Evolutionary conservation across 2,329 filamentous ascomycete species (phyloP).

Genomic region (Tolypocladium capitatum): DNA sequence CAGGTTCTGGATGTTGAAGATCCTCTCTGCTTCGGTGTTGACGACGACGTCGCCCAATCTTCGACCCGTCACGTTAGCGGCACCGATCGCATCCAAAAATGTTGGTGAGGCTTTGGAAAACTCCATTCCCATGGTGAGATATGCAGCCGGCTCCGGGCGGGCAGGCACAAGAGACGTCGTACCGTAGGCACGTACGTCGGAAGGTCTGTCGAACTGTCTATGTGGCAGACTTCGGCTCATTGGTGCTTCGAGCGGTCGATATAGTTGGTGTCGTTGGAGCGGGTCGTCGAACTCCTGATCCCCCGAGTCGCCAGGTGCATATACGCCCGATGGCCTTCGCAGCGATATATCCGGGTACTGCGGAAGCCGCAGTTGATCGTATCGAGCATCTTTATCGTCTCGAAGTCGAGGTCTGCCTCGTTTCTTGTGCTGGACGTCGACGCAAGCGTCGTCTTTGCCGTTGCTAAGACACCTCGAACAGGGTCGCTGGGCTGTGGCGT

Average conservation of each 20-base stretch:
- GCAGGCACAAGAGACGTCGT: constrained; percentile 27
- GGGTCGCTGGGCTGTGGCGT: constrained; percentile 51
- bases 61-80: constrained; percentile 30
- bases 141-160: constrained; percentile 38
- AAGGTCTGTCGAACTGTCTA: constrained; percentile 35
- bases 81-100: constrained; percentile 43
- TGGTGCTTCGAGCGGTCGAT: constrained; percentile 41
- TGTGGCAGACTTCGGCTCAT: constrained; percentile 32
- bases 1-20: constrained; percentile 34
- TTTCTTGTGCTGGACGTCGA: constrained; percentile 81
- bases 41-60: constrained; percentile 42
- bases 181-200: constrained; percentile 38
- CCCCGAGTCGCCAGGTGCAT: constrained; percentile 30
- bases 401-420: constrained; percentile 64
- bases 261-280: constrained; percentile 32
- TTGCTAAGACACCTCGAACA: constrained; percentile 67
- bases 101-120: constrained; percentile 41
- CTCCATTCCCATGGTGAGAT: constrained; percentile 44
- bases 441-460: constrained; percentile 66
- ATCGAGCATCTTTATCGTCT: constrained; percentile 53
- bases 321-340: constrained; percentile 38
- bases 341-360: constrained; percentile 30
- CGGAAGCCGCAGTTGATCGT: constrained; percentile 35
- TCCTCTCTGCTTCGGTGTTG: constrained; percentile 37
- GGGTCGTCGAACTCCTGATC: constrained; percentile 32